Base-by-base conservation (phyloP, 768 basidiomycete genomes). In the Bullera alba region DNA sequence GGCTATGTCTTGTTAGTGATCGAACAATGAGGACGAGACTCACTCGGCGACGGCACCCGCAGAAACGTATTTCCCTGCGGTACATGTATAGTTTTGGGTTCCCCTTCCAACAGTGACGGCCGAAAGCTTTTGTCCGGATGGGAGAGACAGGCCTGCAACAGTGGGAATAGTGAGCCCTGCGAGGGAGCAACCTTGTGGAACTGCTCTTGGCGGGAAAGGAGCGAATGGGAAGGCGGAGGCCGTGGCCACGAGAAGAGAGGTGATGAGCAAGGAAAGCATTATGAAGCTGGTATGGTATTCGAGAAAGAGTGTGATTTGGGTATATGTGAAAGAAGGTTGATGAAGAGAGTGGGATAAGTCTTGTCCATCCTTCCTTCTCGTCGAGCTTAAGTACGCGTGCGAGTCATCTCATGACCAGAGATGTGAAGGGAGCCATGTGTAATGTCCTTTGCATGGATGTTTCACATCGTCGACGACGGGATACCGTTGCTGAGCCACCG, bases 1-100 rank as follows among this genome's bases (percentile, higher is more conserved):
- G 81, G 52, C 80, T 75, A 14, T 78, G 78, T 27, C 78, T 36
- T 73, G 34, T 75, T 63, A 62, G 48, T 44, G 41, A 10, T 32
- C 17, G 7, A 30, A 15, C n/a, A 4, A 15, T 12, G 7, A 10
- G 21, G 17, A 57, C n/a, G n/a, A n/a, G n/a, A n/a, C 62, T 52
- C 39, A 65, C 62, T 58, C 58, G 15, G 65, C 65, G 4, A 68
- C 38, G 32, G 65, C 65, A 3, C 65, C 65, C 16, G 52, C 60
- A n/a, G 55, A 51, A 7, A 56, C 56, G 21, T 48, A 68, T 8
- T 50, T 53, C 1, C 69, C 64, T 22, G 27, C 39, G 5, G 55
- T 58, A 53, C 73, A 74, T 19, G 72, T 74, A 54, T 74, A 74
- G 55, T 74, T 74, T 50, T 74, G 67, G 15, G 59, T 45, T n/a